Base-by-base conservation (phyloP, 1,139 yeast genomes). In the Candida mesenterica region DNA sequence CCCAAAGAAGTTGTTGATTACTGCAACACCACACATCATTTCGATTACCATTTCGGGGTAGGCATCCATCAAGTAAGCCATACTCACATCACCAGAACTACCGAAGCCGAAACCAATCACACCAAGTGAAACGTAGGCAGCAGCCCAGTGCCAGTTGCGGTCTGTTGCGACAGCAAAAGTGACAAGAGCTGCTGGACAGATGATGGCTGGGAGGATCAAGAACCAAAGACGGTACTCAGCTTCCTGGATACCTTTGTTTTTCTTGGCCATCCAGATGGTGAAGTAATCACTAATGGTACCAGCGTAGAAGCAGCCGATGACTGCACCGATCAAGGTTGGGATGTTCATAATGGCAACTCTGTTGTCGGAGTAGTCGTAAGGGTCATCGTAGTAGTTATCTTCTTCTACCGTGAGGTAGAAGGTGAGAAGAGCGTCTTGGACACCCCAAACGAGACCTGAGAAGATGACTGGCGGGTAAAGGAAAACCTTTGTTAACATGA, bases 401-500 rank as follows among this genome's bases (percentile, higher is more conserved):
- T 65, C 71, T 39, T 65, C 63, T 1, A 66, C 63, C 0, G 72
- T 66, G 29, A 66, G 48, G 44, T 65, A 66, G 38, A 66, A 66
- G 1, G 68, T 57, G 29, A 66, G 51, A 30, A 65, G 54, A 2
- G 68, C 64, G 41, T 62, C 63, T 42, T 65, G 71, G 32, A 62
- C 50, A 8, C 72, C 71, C 65, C 69, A 63, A 9, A 62, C 56
- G 3, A 61, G 38, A 5, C 72, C 70, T 2, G 65, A 53, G 34
- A 52, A 61, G 4, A 65, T 41, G 12, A 62, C 64, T 1, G 68
- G 64, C 1, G 70, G 69, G 39, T 61, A 65, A 37, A 55, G 43
- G 24, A 65, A 48, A 31, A 67, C 66, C 24, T 53, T 53, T 30
- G 60, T 39, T 33, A 62, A 56, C 38, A 57, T 45, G 2, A 40